phyloP scores from a whole-genome alignment of 202 grass and related monocot genomes.

The Zoysia matrella region DNA sequence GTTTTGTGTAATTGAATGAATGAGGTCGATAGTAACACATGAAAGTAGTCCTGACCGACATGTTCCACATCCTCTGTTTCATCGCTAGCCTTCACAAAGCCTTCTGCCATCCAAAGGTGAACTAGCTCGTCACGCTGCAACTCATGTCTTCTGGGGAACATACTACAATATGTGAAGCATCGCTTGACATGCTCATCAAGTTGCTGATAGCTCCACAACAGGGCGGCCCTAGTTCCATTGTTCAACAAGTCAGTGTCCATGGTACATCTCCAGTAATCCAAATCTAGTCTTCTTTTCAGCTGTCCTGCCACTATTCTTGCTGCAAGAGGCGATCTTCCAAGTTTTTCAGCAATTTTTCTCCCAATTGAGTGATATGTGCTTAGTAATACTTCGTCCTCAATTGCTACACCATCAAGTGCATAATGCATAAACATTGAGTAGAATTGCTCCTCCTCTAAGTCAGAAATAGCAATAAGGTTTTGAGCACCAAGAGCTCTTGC shows the following conservation, averaged over 20 bases:
- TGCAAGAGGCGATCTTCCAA: constrained; percentile 29
- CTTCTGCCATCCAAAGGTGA: constrained; percentile 39
- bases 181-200: neutral
- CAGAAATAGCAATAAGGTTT: neutral
- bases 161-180: constrained; percentile 25
- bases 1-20: constrained; percentile 24
- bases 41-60: neutral
- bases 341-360: constrained; percentile 7
- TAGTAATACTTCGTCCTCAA: neutral
- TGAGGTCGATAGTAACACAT: constrained; percentile 9
- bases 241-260: neutral
- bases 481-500: neutral
- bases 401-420: neutral
- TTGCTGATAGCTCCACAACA: constrained; percentile 25
- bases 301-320: constrained; percentile 31
- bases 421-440: constrained; percentile 24
- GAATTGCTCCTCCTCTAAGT: neutral
- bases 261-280: neutral
- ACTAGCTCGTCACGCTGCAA: neutral
- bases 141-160: neutral
- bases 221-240: neutral
- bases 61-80: neutral
- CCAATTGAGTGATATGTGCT: neutral
- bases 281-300: neutral
- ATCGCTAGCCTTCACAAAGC: neutral